Evolutionary conservation across 2,329 filamentous ascomycete genomes (phyloP), one percentile per base, ranked within the genome.

Genomic region (Talaromyces sp.): DNA sequence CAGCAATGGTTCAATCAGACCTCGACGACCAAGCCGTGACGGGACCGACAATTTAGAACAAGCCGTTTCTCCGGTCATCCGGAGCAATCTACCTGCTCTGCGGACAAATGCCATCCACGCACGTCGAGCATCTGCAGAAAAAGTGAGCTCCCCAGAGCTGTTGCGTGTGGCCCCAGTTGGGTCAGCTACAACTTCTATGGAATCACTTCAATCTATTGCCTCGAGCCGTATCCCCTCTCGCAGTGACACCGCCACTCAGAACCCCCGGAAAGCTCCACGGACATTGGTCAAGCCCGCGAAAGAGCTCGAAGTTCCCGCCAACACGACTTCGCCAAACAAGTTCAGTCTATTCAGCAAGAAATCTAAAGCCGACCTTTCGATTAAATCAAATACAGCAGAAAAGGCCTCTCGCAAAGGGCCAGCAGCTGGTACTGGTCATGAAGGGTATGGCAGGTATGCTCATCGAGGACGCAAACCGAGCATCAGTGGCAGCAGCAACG

Each of bases 381-480:
- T 73, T 10, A 72, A 71, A 19, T 60, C 70, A 0, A 81, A 85
- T n/a, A 84, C 81, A 68, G 79, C 81, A 37, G 84, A 86, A 8
- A 85, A 81, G 62, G 68, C 77, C 7, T 61, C 77, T 22, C 82
- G 88, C 28, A 93, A 91, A 72, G 92, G 93, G 0, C 93, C 93
- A 21, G 84, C 83, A 15, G 93, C 93, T 40, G 93, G 93, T n/a
- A 97, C 93, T 37, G 93, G 93, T 0, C 91, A 97, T 67, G 93
- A 97, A 75, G 77, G 76, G 28, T 81, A 81, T 63, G 77, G 77
- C 11, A 80, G 72, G 63, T 78, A 80, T 65, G 70, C 70, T 4
- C 71, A 73, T 57, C 70, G 77, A 41, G 77, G 77, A 45, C 72
- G 78, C 54, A 77, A 74, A 60, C 55, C 69, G 53, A 79, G 77